Evolutionary conservation across 139 green algal genomes (phyloP), one percentile per base, ranked within the genome.

Genomic region (Tetradesmus obliquus): DNA sequence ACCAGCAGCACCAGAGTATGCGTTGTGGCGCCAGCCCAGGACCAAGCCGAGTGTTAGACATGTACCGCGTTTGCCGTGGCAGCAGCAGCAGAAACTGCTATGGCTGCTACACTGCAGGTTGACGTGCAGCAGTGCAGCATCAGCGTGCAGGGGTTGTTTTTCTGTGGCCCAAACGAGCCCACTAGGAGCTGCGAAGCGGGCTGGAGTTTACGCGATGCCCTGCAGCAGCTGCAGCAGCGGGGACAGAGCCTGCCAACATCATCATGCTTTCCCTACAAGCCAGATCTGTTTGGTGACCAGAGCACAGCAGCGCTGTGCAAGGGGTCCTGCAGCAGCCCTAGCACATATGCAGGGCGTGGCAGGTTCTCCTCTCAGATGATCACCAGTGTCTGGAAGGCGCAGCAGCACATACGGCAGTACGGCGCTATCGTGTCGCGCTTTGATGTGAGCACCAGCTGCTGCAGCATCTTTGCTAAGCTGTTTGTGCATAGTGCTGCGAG

Each of bases 11-110:
- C 17, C 5, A 10, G 82, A 69, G 55, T 45, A 0, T 1, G 1
- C 2, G 0, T 87, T 20, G 55, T 87, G 53, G 12, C 55, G 5
- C 1, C 82, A 45, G 19, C 82, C 3, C 1, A 32, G 20, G 55
- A 87, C 53, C 82, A 87, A 51, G 12, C 10, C 1, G 12, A 7
- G 1, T 87, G 82, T 9, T 2, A 87, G 13, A 87, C 53, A 9
- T 87, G 82, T 19, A 72, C 82, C 7, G 82, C 82, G 9, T 72
- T 71, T 45, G 55, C 82, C 22, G 82, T 87, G 15, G 53, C 51
- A 9, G 55, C 82, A 69, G 82, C 82, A 69, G 82, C 82, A 69
- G 82, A 87, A 19, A 71, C 82, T 22, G 82, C 82, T 3, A 71
- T 87, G 20, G 82, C 82, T 15, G 19, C 82, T 4, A 22, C 57